phyloP scores from a whole-genome alignment of 2,329 filamentous ascomycete genomes.

The Claviceps purpurea region DNA sequence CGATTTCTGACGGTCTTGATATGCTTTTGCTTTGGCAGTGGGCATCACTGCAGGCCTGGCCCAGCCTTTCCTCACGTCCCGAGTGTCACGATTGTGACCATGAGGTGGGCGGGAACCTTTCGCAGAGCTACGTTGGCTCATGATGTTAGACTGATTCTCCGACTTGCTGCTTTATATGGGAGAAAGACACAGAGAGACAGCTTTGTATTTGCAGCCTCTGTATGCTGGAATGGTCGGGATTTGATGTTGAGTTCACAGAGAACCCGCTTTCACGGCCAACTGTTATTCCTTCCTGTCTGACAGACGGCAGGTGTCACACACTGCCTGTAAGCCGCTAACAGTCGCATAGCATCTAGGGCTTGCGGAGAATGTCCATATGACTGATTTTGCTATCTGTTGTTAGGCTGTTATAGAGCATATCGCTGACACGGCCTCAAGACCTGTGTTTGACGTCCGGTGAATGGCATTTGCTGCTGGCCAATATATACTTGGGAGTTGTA shows the following conservation, averaged over 20 bases:
- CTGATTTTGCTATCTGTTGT: too few species aligned
- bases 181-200: not conserved
- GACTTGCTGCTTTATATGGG: too few species aligned
- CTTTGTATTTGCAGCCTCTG: not conserved
- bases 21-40: conserved; percentile 13
- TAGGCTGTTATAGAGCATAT: too few species aligned
- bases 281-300: not conserved
- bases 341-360: not conserved
- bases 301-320: not conserved
- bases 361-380: not conserved
- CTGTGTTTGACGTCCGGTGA: too few species aligned
- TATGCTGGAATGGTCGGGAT: not conserved
- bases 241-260: not conserved
- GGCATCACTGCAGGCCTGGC: conserved; percentile 3
- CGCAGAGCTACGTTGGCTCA: not conserved
- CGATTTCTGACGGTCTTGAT: conserved; percentile 9
- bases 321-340: not conserved
- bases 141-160: not conserved
- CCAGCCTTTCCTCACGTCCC: not conserved
- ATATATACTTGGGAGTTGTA: too few species aligned
- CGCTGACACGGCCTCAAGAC: too few species aligned
- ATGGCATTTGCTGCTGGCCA: too few species aligned
- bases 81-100: not conserved
- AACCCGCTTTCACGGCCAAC: not conserved
- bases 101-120: not conserved